phyloP scores from a whole-genome alignment of 1,284 basidiomycete genomes.

The Rhodotorula sp. region DNA sequence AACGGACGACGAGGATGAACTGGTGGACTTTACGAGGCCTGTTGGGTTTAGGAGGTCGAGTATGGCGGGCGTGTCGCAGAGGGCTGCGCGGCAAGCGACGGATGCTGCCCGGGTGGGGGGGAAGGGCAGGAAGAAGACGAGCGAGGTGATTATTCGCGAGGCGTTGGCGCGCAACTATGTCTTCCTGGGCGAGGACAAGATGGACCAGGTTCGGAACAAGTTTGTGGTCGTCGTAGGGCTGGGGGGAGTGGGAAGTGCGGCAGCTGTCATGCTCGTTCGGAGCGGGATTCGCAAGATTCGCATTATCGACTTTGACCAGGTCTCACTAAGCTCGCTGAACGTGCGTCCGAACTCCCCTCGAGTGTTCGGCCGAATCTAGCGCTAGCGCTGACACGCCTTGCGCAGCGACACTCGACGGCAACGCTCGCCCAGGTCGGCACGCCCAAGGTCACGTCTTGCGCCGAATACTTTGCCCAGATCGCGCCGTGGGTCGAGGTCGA shows the following conservation, averaged over 20 bases:
- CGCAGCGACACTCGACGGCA: constrained; percentile 81
- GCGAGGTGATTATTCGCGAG: constrained; percentile 50
- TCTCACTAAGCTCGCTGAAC: constrained; percentile 87
- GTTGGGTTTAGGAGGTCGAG: constrained; percentile 14
- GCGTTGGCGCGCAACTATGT: constrained; percentile 91
- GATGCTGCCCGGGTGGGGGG: neutral
- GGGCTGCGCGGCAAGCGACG: neutral
- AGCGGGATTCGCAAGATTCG: constrained; percentile 53
- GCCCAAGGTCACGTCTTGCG: constrained; percentile 84
- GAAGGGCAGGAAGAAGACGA: constrained; percentile 27
- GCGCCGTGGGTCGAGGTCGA: constrained; percentile 73
- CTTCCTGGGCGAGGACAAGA: constrained; percentile 88
- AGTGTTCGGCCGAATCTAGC: neutral
- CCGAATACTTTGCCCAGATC: constrained; percentile 67
- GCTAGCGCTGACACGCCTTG: neutral
- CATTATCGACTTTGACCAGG: constrained; percentile 79
- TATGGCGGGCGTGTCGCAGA: constrained; percentile 3
- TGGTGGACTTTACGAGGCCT: constrained; percentile 30
- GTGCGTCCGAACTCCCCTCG: constrained; percentile 30
- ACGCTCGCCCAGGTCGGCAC: constrained; percentile 85
- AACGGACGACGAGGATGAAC: constrained; percentile 17
- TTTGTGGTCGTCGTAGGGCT: constrained; percentile 88
- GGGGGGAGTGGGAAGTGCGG: constrained; percentile 88
- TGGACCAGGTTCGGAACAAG: constrained; percentile 71
- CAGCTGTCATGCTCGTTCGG: constrained; percentile 86